Base-by-base conservation (phyloP, 1,284 basidiomycete genomes). In the Cutaneotrichosporon curvatum region DNA sequence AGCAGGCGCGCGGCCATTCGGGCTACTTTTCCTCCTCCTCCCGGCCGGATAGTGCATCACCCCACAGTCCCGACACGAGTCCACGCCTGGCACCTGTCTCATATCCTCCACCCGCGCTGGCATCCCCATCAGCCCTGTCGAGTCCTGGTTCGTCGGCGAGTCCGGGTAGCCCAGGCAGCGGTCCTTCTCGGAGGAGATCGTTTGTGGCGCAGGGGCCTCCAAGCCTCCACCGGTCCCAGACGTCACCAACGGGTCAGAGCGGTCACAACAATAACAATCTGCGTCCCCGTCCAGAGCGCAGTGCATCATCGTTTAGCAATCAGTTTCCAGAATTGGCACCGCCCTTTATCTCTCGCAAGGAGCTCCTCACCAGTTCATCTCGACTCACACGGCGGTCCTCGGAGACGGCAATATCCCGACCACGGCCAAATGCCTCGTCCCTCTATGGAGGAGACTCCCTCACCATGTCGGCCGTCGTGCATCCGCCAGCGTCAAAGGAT, bases 261-360 rank as follows among this genome's bases (percentile, higher is more conserved):
- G 12, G 25, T 12, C 7, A 12, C 25, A 28, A 28, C 25, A 28
- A 42, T 32, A 42, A 34, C 32, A 31, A 21, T 15, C 18, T 32
- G 4, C 31, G 47, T 7, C 32, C 35, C 14, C 46, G 46, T 16
- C 25, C 19, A 7, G 41, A 33, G n/a, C 34, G 41, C 31, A 34
- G 32, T 21, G 12, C 40, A 5, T n/a, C 36, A 4, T 40, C 44
- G 11, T 45, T 50, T 20, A 37, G 41, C 36, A 46, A 32, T 36
- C 45, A 46, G 37, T 47, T 50, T 28, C 33, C 49, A 12, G 49
- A 50, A 31, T 37, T 50, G n/a, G 32, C 36, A 3, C 49, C 49
- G 1, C 49, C 49, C 4, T 50, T 47, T 36, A 50, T 50, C 37
- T 46, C 49, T 23, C 40, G 37, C 16, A 37, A 42, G 8, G 48